phyloP scores from a whole-genome alignment of 2,329 filamentous ascomycete species.

The Sordariomycetes sp. region DNA sequence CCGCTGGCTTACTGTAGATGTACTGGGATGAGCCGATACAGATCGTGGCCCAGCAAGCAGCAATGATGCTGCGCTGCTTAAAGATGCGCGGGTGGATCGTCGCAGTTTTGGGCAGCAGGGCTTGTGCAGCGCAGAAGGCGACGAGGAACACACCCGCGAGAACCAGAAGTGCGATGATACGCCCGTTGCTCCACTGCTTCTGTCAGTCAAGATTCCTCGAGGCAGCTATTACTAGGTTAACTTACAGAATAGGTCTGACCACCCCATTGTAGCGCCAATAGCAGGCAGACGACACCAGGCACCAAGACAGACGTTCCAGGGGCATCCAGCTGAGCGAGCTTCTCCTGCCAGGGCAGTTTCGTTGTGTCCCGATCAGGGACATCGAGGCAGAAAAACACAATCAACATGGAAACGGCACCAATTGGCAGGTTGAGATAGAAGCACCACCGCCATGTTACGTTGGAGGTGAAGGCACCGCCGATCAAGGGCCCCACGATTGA shows the following conservation, averaged over 20 bases:
- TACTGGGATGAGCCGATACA: slow-evolving; percentile 17
- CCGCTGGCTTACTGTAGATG: slow-evolving; percentile 13
- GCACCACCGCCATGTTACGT: slow-evolving; percentile 6
- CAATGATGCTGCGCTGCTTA: slow-evolving; percentile 26
- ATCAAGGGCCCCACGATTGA: slow-evolving; percentile 39
- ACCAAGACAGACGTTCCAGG: background rate
- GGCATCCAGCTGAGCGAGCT: slow-evolving; percentile 1
- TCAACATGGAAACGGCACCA: slow-evolving; percentile 1
- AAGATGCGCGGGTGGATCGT: slow-evolving; percentile 32
- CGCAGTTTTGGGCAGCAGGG: slow-evolving; percentile 22
- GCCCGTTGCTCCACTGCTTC: slow-evolving; percentile 32
- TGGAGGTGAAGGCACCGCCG: slow-evolving; percentile 35
- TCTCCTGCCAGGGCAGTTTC: slow-evolving; percentile 13
- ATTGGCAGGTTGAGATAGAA: slow-evolving; percentile 17
- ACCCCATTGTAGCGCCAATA: slow-evolving; percentile 40
- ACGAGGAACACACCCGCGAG: slow-evolving; percentile 28
- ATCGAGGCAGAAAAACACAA: slow-evolving; percentile 1
- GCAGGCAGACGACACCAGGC: slow-evolving; percentile 32
- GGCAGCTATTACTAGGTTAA: background rate
- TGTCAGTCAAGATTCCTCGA: slow-evolving; percentile 5
- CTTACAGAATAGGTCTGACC: slow-evolving; percentile 21
- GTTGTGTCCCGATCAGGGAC: background rate
- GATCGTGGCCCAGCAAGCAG: slow-evolving; percentile 19
- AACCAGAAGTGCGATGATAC: slow-evolving; percentile 34
- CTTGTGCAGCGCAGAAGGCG: slow-evolving; percentile 28